Percentiles rank a stretch among this genome's conserved stretches.
Evolutionary conservation across 1,284 basidiomycete species (phyloP).

Genomic region (Boletus mariae): DNA sequence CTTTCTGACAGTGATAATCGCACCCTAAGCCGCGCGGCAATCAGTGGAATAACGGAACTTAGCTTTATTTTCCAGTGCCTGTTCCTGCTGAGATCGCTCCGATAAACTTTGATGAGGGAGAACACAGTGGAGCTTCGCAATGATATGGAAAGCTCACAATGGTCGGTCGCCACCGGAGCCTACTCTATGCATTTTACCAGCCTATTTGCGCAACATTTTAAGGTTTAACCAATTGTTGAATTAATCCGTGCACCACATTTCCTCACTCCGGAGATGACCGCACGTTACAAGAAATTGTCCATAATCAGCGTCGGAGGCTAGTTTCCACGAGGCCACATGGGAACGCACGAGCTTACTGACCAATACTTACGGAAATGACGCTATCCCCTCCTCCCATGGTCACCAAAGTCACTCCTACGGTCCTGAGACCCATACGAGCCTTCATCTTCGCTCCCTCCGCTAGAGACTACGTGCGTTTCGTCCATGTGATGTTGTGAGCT

Average conservation of each 20-base stretch:
- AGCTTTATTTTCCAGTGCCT: slow-evolving; percentile 16
- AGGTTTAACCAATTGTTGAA: slow-evolving; percentile 7
- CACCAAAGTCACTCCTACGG: slow-evolving; percentile 33
- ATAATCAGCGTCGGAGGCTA: slow-evolving; percentile 14
- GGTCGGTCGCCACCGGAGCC: slow-evolving; percentile 2
- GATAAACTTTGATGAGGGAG: slow-evolving; percentile 24
- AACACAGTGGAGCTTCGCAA: not conserved
- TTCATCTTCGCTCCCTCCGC: slow-evolving; percentile 35
- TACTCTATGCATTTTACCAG: slow-evolving; percentile 8
- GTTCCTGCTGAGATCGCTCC: slow-evolving; percentile 29
- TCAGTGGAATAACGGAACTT: slow-evolving; percentile 15
- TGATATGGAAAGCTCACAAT: not conserved
- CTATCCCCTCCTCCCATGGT: slow-evolving; percentile 34
- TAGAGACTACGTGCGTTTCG: slow-evolving; percentile 27
- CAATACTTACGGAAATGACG: slow-evolving; percentile 20
- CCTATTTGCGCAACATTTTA: slow-evolving; percentile 11
- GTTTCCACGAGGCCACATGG: slow-evolving; percentile 15
- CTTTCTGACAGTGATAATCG: slow-evolving; percentile 19
- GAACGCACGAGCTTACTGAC: slow-evolving; percentile 20
- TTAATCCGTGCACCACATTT: slow-evolving; percentile 2
- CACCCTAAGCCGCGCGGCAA: slow-evolving; percentile 15
- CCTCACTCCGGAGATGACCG: slow-evolving; percentile 6
- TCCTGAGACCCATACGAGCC: slow-evolving; percentile 37
- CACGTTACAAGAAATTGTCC: slow-evolving; percentile 17
- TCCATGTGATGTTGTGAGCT: slow-evolving; percentile 30